Evolutionary conservation across 2,329 filamentous ascomycete species (phyloP).

Genomic region (Kalaharituber pfeilii): DNA sequence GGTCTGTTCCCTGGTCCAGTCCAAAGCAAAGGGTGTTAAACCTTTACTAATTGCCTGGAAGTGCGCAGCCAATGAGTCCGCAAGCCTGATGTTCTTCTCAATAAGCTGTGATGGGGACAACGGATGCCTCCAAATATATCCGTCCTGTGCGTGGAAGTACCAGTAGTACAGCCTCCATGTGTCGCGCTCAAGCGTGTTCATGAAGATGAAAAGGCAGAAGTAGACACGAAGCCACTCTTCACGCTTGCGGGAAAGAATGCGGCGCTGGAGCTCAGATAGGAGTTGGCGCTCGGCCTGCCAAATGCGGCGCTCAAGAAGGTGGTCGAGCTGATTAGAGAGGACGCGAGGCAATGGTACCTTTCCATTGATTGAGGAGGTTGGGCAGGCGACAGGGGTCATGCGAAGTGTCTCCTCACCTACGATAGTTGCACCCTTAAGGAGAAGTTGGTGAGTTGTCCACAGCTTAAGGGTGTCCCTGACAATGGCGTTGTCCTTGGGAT

Average conservation of each 20-base stretch:
- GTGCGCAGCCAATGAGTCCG: constrained; percentile 17
- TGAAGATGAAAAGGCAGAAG: constrained; percentile 14
- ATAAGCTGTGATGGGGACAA: constrained; percentile 14
- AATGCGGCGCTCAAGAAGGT: constrained; percentile 18
- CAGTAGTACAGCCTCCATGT: constrained; percentile 20
- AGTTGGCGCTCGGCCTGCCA: constrained; percentile 19
- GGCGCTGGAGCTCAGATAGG: constrained; percentile 17
- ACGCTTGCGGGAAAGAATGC: constrained; percentile 18
- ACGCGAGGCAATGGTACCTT: constrained; percentile 16
- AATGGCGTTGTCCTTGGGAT: constrained; percentile 15
- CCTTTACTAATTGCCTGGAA: constrained; percentile 19
- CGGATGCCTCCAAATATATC: constrained; percentile 17
- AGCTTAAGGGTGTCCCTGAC: constrained; percentile 17
- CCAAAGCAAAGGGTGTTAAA: constrained; percentile 18
- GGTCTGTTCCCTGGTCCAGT: constrained; percentile 19
- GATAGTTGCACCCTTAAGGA: constrained; percentile 15
- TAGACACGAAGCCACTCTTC: constrained; percentile 19
- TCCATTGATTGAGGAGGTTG: constrained; percentile 8
- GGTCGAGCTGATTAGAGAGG: constrained; percentile 18
- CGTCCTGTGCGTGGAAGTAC: constrained; percentile 18
- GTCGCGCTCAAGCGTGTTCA: constrained; percentile 18
- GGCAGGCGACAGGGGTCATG: constrained; percentile 12
- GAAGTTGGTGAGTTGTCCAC: constrained; percentile 17
- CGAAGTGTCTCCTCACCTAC: constrained; percentile 10
- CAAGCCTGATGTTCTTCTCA: constrained; percentile 17